Evolutionary conservation across 495 filamentous ascomycete genomes (phyloP).

Genomic region (Terfezia boudieri): DNA sequence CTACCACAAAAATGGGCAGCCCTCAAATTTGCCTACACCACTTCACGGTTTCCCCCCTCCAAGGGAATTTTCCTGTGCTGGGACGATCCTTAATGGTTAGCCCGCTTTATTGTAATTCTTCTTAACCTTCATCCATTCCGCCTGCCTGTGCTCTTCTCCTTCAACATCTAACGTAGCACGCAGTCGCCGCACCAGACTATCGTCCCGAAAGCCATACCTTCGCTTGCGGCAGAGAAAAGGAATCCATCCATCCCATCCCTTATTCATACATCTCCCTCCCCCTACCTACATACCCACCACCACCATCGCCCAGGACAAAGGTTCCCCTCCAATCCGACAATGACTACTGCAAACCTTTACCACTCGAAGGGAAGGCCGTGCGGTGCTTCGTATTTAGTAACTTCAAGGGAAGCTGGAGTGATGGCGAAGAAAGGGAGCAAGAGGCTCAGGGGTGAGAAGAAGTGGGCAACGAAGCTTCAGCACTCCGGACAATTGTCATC

Average conservation of each 20-base stretch:
- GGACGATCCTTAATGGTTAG: too few species aligned
- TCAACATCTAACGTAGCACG: too few species aligned
- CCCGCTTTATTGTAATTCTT: too few species aligned
- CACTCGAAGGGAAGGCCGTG: not conserved
- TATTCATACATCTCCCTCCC: not conserved
- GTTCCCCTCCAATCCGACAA: not conserved
- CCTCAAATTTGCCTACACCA: too few species aligned
- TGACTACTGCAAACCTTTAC: not conserved
- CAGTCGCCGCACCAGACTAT: too few species aligned
- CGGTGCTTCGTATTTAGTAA: not conserved
- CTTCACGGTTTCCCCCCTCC: too few species aligned
- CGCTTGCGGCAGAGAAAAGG: not conserved
- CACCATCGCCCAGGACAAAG: too few species aligned
- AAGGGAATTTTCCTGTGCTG: too few species aligned
- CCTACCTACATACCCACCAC: too few species aligned
- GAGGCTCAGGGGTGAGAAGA: not conserved
- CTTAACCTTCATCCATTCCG: too few species aligned
- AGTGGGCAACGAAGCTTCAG: not conserved
- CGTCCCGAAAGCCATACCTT: not conserved
- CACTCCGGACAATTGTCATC: not conserved
- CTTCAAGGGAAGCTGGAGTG: not conserved
- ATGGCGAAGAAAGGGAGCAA: not conserved
- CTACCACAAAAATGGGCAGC: too few species aligned
- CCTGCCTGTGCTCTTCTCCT: too few species aligned
- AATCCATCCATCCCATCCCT: not conserved